A percentile compares a stretch with the other conserved stretches of the same genome.
These are phyloP conservation scores for Trichosporon inkin DNA, from an alignment of 1,284 basidiomycete genomes.

Conservation along the genomic window DNA sequence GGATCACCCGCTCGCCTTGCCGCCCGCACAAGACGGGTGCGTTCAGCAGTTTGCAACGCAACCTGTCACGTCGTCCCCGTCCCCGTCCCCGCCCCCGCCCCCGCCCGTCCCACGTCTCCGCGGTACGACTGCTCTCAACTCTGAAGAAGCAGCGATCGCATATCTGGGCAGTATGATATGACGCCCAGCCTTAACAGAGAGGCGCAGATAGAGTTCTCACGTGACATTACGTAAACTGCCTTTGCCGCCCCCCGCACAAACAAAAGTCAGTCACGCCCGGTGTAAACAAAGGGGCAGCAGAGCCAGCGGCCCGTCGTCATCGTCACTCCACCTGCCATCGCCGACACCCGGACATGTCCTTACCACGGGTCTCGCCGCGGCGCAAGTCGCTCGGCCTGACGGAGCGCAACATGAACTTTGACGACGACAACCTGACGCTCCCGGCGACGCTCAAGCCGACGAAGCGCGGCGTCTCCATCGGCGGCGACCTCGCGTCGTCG, in stretches of 20 bases:
- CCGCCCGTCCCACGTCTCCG: no score
- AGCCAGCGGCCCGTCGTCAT: not conserved
- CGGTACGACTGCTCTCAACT: no score
- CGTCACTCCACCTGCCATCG: not conserved
- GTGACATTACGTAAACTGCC: no score
- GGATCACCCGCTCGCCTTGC: no score
- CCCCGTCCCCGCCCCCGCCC: no score
- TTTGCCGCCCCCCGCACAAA: not conserved
- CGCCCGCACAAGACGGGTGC: no score
- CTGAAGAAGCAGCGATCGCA: no score
- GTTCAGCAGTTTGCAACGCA: no score
- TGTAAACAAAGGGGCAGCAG: constrained; percentile 7
- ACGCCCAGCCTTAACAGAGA: no score
- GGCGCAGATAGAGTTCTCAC: no score
- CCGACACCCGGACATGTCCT: constrained; percentile 17
- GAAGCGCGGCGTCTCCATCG: constrained; percentile 28
- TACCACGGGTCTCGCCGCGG: constrained; percentile 23
- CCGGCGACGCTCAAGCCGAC: constrained; percentile 20
- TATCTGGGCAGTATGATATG: no score
- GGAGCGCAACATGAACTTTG: constrained; percentile 29
- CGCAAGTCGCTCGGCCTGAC: constrained; percentile 32
- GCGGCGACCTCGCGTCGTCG: constrained; percentile 20
- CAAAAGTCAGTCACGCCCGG: constrained; percentile 13
- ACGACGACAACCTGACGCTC: constrained; percentile 27
- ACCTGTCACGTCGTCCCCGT: no score